These are phyloP conservation scores for Alloteropsis semialata DNA, from an alignment of 176 grass and related monocot species.

Conservation along the genomic window DNA sequence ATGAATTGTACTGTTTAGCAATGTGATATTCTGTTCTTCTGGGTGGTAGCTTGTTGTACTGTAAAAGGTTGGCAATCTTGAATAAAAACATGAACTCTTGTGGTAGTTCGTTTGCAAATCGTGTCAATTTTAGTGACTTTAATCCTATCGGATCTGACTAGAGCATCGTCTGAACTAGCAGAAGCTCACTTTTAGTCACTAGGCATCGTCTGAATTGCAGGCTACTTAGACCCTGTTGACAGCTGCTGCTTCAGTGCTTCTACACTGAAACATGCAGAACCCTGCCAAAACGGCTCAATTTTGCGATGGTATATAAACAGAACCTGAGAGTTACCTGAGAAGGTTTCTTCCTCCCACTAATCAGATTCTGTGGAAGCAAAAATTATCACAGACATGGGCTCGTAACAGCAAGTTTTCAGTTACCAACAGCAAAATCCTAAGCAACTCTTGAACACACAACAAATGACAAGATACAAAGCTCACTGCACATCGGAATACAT, in stretches of 20 bases:
- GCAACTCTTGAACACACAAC: neutral
- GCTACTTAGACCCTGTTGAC: neutral
- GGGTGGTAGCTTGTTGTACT: neutral
- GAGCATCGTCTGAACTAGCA: neutral
- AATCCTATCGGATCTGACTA: neutral
- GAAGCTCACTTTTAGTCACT: neutral
- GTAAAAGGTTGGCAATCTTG: slow-evolving; percentile 6
- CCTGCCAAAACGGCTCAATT: neutral
- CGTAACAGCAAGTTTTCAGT: neutral
- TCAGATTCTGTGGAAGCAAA: neutral
- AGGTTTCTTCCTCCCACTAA: neutral
- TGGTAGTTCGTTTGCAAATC: neutral
- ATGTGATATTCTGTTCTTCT: neutral
- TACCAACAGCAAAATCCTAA: neutral
- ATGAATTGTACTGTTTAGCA: slow-evolving; percentile 5
- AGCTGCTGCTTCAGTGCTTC: neutral
- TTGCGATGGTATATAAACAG: neutral
- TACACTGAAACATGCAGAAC: neutral
- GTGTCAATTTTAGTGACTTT: neutral
- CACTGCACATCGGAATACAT: neutral
- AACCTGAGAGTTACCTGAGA: neutral
- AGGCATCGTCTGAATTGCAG: neutral
- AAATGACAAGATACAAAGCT: neutral
- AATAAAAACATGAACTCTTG: slow-evolving; percentile 14
- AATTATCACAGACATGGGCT: neutral